Evolutionary conservation across 768 basidiomycete genomes (phyloP), one percentile per base, ranked within the genome.

Genomic region (Boletus rubescentipes): DNA sequence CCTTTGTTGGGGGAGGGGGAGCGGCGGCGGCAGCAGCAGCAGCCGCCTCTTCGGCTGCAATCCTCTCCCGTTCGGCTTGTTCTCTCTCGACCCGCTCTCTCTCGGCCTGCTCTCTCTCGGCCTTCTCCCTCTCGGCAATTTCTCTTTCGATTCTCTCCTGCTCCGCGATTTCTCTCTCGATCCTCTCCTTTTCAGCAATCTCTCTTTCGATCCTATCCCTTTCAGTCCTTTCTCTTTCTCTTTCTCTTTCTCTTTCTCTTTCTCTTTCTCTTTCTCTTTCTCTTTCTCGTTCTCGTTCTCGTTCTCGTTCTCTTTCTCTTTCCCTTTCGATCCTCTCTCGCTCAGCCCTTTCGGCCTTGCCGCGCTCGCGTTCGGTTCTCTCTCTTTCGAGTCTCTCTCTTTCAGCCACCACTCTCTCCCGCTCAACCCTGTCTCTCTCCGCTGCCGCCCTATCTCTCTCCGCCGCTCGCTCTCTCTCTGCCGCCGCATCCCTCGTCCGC

Each of bases 401-500:
- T 36, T 62, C 62, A 11, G 53, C 60, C 45, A 26, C 39, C 23
- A 51, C 46, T 20, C 53, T 34, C 32, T 60, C 65, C 9, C 58
- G 52, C 46, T 63, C 61, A 8, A 11, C 50, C 38, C 52, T 55
- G 32, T 59, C 61, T 23, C 53, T 58, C 30, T 66, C 58, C 7
- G 38, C 16, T 10, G 50, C 50, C 5, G 34, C 57, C 5, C 61
- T 41, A 15, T 67, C 65, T 44, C 62, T 44, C 46, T 64, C 30
- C 31, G 36, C 59, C 5, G 34, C 57, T 4, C 61, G 44, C n/a
- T 67, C 65, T 44, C 62, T 44, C 46, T 64, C 30, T 31, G 36
- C 59, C 15, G 29, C 60, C 57, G 31, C 59, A 57, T 57, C 65
- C 51, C 61, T 61, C 4, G 66, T 46, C 12, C 62, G 58, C 43